A percentile compares a stretch with the other conserved stretches of the same genome.
Evolutionary conservation across 768 basidiomycete genomes (phyloP).

Genomic region (Amanita jacksonii): DNA sequence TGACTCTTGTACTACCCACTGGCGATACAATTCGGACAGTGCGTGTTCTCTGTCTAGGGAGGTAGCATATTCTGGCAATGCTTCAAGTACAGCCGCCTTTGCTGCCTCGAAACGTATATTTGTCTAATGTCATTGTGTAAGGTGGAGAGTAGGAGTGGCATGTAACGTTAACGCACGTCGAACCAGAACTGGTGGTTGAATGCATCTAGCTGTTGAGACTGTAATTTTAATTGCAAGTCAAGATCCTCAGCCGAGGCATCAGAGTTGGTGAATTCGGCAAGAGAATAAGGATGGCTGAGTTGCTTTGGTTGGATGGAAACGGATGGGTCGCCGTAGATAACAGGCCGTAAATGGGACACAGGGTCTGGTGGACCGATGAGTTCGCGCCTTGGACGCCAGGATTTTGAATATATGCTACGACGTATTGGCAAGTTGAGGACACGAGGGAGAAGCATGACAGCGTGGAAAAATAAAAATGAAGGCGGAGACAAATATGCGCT

Average conservation of each 20-base stretch:
- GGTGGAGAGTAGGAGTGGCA: conserved; percentile 3
- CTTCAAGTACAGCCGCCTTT: conserved; percentile 45
- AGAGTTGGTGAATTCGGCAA: conserved; percentile 51
- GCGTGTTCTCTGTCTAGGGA: conserved; percentile 54
- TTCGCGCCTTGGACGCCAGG: conserved; percentile 13
- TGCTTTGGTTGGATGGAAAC: conserved; percentile 23
- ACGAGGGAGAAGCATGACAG: neutral
- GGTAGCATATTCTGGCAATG: conserved; percentile 37
- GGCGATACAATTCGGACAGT: conserved; percentile 63
- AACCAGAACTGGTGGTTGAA: conserved; percentile 77
- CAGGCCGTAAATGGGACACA: conserved; percentile 69
- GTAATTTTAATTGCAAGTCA: conserved; percentile 63
- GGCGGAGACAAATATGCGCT: conserved; percentile 1
- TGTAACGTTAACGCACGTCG: conserved; percentile 43
- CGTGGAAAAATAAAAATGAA: neutral
- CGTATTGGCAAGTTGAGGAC: neutral
- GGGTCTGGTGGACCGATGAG: conserved; percentile 68
- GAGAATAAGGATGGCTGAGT: conserved; percentile 65
- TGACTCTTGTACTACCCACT: conserved; percentile 68
- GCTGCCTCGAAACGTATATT: conserved; percentile 74
- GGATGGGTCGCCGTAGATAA: conserved; percentile 47
- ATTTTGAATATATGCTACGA: neutral
- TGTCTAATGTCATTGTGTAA: conserved; percentile 35
- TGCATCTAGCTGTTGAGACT: conserved; percentile 61
- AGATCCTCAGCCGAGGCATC: conserved; percentile 27